phyloP scores from a whole-genome alignment of 2,329 filamentous ascomycete genomes.

The Myriangium duriaei region DNA sequence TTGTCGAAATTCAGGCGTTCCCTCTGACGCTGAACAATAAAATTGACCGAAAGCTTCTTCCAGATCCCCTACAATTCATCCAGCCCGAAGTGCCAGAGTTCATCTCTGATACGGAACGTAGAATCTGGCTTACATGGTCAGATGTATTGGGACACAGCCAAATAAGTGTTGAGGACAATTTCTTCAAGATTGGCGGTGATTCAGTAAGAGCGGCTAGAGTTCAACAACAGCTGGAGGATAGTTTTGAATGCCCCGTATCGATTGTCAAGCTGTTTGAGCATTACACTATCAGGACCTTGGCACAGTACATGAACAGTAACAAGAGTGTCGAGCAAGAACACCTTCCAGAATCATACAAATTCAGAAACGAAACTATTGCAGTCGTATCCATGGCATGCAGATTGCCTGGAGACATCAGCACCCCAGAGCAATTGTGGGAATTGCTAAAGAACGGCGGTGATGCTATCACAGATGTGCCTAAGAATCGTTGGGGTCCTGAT shows the following conservation, averaged over 20 bases:
- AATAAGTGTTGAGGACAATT: conserved; percentile 17
- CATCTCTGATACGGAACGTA: too few relatives aligned
- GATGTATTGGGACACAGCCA: conserved; percentile 1
- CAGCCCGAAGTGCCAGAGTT: too few relatives aligned
- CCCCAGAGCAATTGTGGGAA: conserved; percentile 12
- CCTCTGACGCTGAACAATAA: too few relatives aligned
- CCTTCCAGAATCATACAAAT: too few relatives aligned
- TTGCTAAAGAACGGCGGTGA: conserved; percentile 11
- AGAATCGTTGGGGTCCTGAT: conserved; percentile 17
- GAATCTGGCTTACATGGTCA: too few relatives aligned
- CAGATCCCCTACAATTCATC: too few relatives aligned
- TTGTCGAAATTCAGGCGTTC: too few relatives aligned
- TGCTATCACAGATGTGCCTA: conserved; percentile 14
- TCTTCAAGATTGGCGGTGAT: conserved; percentile 32
- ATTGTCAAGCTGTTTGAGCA: conserved; percentile 28
- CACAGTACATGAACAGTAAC: conserved; percentile 18
- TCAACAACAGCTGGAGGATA: conserved; percentile 22
- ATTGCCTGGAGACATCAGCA: conserved; percentile 28
- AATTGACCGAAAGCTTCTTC: too few relatives aligned
- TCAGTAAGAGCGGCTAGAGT: conserved; percentile 32
- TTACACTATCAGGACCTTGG: conserved; percentile 31
- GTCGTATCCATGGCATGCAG: conserved; percentile 33
- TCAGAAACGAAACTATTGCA: conserved; percentile 32
- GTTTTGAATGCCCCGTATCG: conserved; percentile 21
- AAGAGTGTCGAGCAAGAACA: too few relatives aligned